Conservation (phyloP, 148 eudicot species). For the Simmondsia chinensis region DNA sequence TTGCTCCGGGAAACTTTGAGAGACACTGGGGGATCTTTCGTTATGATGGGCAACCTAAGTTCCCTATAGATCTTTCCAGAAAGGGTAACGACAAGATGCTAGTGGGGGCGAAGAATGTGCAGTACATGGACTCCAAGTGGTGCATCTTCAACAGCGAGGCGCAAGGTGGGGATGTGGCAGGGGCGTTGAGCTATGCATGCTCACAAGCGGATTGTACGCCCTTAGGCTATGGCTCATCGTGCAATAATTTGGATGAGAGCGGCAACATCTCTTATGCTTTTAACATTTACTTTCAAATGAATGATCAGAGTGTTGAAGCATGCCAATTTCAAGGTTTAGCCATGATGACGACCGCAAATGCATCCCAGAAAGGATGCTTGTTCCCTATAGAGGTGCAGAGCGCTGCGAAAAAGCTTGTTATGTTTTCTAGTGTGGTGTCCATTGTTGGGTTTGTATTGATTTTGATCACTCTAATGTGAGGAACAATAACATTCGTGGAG, state of each 20-base stretch:
- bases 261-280: conserved; percentile 49
- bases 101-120: conserved; percentile 33
- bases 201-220: conserved; percentile 43
- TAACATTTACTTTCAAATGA: conserved; percentile 56
- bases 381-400: conserved; percentile 47
- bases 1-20: conserved; percentile 46
- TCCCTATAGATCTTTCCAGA: conserved; percentile 30
- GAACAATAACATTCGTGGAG: too few species aligned
- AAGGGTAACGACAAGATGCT: conserved; percentile 23
- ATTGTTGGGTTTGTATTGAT: conserved; percentile 6
- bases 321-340: conserved; percentile 59
- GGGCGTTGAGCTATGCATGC: conserved; percentile 33
- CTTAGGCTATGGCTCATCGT: conserved; percentile 25
- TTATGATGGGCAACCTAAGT: conserved; percentile 52
- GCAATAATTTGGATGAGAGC: conserved; percentile 12
- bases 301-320: conserved; percentile 41
- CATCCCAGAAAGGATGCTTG: conserved; percentile 21
- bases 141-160: conserved; percentile 24
- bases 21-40: conserved; percentile 57
- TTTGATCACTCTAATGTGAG: conserved; percentile 18
- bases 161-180: conserved; percentile 2
- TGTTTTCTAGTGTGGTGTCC: not conserved
- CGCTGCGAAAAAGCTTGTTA: conserved; percentile 13
- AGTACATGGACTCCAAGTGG: conserved; percentile 45
- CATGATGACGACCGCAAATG: conserved; percentile 18